Evolutionary conservation across 208 protist species (phyloP).

Genomic region (Crithidia expoeki): DNA sequence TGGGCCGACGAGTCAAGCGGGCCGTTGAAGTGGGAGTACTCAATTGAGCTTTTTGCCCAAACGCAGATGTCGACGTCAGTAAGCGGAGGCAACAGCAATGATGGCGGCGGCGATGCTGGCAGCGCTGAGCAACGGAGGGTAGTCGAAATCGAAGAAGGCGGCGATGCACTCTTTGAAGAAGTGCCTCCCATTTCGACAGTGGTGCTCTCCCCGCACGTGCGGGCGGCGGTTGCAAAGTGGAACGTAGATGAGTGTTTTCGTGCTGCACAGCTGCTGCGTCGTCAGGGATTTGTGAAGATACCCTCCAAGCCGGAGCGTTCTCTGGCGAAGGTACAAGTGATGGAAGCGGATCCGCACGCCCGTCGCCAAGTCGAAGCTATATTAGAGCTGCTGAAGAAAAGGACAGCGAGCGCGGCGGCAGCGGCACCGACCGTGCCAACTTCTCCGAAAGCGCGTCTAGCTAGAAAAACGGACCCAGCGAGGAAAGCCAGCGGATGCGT

Average conservation of each 20-base stretch:
- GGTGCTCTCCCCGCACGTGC: constrained; percentile 15
- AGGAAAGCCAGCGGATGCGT: too few relatives aligned
- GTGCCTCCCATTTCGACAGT: neutral
- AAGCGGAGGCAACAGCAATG: too few relatives aligned
- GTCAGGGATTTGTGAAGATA: constrained; percentile 21
- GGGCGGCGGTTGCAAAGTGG: constrained; percentile 17
- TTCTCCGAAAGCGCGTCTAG: neutral
- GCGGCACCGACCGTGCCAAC: neutral
- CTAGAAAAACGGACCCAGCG: too few relatives aligned
- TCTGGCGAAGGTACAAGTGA: constrained; percentile 4
- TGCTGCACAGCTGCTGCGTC: constrained; percentile 25
- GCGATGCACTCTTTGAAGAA: too few relatives aligned
- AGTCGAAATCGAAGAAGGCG: neutral
- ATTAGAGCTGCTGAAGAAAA: constrained; percentile 10
- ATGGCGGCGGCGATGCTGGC: neutral
- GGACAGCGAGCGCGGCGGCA: neutral
- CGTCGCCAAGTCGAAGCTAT: constrained; percentile 23
- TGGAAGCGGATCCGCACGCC: neutral
- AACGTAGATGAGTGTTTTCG: constrained; percentile 29
- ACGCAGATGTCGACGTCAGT: too few relatives aligned
- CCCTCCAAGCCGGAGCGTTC: neutral
- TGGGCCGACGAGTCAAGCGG: constrained; percentile 51
- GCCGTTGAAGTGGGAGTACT: constrained; percentile 19
- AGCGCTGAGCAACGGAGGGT: neutral
- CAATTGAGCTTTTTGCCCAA: constrained; percentile 21